Base-by-base conservation (phyloP, 257 asterid genomes). In the Paulownia fortunei region DNA sequence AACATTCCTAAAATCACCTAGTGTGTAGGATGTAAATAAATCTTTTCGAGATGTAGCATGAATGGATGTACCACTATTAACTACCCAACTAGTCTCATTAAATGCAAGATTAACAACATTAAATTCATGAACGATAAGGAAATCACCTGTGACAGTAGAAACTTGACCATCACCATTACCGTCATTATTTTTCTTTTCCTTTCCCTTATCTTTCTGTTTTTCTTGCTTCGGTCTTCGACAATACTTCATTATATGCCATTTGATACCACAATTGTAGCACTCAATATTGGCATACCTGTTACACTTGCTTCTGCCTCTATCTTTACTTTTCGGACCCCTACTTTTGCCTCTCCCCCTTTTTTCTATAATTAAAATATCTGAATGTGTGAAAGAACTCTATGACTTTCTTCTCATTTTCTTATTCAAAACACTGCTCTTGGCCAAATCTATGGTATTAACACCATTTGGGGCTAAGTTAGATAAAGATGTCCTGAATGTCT, bases 361-460 rank as follows among this genome's bases (percentile, higher is more conserved):
- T 10, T 65, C 58, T 4, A 16, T 24, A 11, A 21, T 55, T 6
- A 51, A 6, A 0, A 66, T 42, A 3, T 76, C 74, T 8, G 30
- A 47, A 0, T 64, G 42, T 5, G 47, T 11, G 0, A 42, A 77
- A 24, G 42, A 51, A 27, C 69, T 76, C 2, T 66, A 59, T 10
- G 49, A 41, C 8, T 59, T 69, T 41, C 82, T 79, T 27, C 79
- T 63, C 75, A 64, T 42, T 26, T 54, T 70, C 24, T 73, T 71
- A 49, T 79, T 79, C 19, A 79, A 10, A n/a, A n/a, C n/a, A n/a
- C n/a, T n/a, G n/a, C n/a, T n/a, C n/a, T n/a, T n/a, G n/a, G n/a
- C n/a, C n/a, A n/a, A n/a, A n/a, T n/a, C n/a, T n/a, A n/a, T n/a
- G n/a, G n/a, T n/a, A n/a, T n/a, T n/a, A n/a, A n/a, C n/a, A n/a